Conservation (phyloP, 805 yeast genomes). For the Metschnikowia cerradonensis region DNA sequence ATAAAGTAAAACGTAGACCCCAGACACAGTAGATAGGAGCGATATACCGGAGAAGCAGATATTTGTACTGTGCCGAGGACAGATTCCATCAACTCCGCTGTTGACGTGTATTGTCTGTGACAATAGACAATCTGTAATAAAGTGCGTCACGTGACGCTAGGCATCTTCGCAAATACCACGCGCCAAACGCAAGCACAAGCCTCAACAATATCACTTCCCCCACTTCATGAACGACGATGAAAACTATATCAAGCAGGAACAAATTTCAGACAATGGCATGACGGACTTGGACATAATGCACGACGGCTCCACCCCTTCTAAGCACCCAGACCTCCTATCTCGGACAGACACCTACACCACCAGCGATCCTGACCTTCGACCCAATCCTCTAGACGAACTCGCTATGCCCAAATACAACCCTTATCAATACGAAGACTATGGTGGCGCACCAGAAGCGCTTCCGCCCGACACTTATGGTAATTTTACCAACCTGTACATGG, state of each 20-base stretch:
- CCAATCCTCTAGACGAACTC: neutral
- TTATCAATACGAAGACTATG: neutral
- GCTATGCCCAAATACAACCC: slow-evolving; percentile 1
- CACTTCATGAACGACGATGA: slow-evolving; percentile 5
- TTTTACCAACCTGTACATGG: neutral
- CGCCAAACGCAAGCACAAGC: neutral
- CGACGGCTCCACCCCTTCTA: neutral
- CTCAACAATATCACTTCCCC: neutral
- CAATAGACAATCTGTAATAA: neutral
- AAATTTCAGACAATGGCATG: neutral
- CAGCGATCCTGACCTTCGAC: slow-evolving; percentile 1
- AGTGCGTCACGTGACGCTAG: neutral
- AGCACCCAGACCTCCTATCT: neutral
- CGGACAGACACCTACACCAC: neutral
- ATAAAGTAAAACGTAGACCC: neutral
- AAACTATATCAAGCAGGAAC: slow-evolving; percentile 3
- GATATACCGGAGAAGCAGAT: too few relatives aligned
- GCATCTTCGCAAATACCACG: slow-evolving; percentile 3
- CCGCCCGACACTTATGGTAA: neutral
- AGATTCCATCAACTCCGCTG: neutral
- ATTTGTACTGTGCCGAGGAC: too few relatives aligned
- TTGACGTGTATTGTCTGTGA: neutral
- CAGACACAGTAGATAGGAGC: neutral
- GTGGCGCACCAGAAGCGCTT: neutral
- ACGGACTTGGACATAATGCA: neutral